Evolutionary conservation across 116 monocot genomes (phyloP), one percentile per base, ranked within the genome.

Genomic region (Phalaenopsis hybrid): DNA sequence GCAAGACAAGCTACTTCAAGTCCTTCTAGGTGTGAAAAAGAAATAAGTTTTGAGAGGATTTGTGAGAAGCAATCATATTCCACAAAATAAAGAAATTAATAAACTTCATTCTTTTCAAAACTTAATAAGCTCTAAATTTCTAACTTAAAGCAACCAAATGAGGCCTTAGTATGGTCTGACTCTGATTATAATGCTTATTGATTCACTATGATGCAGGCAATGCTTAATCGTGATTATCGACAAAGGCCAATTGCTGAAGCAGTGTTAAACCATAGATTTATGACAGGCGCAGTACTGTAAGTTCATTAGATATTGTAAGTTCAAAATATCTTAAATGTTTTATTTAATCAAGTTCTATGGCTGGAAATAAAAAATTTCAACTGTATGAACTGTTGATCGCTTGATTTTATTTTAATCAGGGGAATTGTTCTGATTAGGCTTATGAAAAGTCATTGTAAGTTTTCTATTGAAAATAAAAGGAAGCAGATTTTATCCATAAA

Each of bases 171-270:
- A 8, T 31, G 6, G 41, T 41, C 41, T 28, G 69, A 28, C 9
- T 31, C 33, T 69, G 69, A 3, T 31, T 33, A 12, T 7, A 7
- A 34, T 69, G 16, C 41, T 73, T 43, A 31, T 43, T 73, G 73
- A 33, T 37, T 73, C 17, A 31, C 73, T 81, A 55, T 55, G 13
- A 18, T 12, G 18, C 86, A 96, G 96, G 91, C 94, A 43, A 96
- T 96, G 96, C 86, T 96, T 17, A 90, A 92, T 85, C 92, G 92
- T 34, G 92, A 94, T 84, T 91, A 89, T 81, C 94, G 92, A 59
- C 85, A 78, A 48, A 84, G 96, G 31, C 96, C 96, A 16, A 90
- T 86, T 77, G 94, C 96, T 18, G 87, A 91, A 78, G 92, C 96
- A 65, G 91, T 92, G 28, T 81, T 96, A 79, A 94, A 90, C 77